Evolutionary conservation across 352 stramenopile genomes (phyloP), one percentile per base, ranked within the genome.

Genomic region (Phytophthora colocasiae): DNA sequence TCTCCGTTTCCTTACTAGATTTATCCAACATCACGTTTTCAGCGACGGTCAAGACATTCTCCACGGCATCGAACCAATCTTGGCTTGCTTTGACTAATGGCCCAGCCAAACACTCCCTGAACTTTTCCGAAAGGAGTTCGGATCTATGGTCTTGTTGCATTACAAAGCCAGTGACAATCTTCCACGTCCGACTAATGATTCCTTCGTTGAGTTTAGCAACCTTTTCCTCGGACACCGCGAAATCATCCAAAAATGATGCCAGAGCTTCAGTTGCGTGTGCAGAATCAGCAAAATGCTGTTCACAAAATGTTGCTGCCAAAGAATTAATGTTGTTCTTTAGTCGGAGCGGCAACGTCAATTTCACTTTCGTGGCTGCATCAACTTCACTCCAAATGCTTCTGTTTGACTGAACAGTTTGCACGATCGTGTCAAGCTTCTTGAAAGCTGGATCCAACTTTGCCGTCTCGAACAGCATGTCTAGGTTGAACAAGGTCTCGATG

Each of bases 261-360:
- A 80, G 32, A 4, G 11, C 45, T 19, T 69, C 10, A 11, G n/a
- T 31, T 19, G 24, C 15, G 3, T 60, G 40, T 19, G 44, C 17
- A 17, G 19, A 38, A 7, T 27, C 38, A 10, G 10, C 32, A 17
- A 53, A 4, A 8, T 56, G 34, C 10, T 36, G 31, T 11, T 65
- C 34, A 14, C 50, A 45, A 27, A 76, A 81, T 6, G 5, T 44
- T 4, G 46, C 58, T 27, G 70, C 59, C 2, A 80, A 40, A 12
- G 19, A 4, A 46, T 76, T 72, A 3, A 78, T 59, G 3, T 74
- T 61, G 2, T 74, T 73, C n/a, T 72, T 78, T 14, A 80, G 36
- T 9, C 74, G 67, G 19, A 78, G 48, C 5, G 70, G 66, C 6
- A 71, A 9, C 10, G 6, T 52, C 26, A 80, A 38, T 1, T 60